Evolutionary conservation across 2,329 filamentous ascomycete species (phyloP).

Genomic region (Aspergillus bombycis): DNA sequence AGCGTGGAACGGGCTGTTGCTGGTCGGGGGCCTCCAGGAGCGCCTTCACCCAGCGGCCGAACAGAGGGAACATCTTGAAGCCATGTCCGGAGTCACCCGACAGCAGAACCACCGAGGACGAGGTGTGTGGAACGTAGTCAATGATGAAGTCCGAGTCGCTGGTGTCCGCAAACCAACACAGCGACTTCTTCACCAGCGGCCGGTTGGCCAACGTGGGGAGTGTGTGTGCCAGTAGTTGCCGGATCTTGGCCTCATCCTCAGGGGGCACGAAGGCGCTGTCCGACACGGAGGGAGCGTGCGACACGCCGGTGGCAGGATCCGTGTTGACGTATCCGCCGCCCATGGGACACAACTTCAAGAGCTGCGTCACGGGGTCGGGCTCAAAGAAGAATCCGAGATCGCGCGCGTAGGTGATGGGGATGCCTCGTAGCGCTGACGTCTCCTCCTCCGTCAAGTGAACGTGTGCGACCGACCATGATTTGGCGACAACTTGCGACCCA

Average conservation of each 20-base stretch:
- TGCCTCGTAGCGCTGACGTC: slow-evolving; percentile 56
- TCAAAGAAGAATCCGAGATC: slow-evolving; percentile 70
- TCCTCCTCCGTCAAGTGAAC: slow-evolving; percentile 61
- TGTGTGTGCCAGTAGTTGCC: slow-evolving; percentile 55
- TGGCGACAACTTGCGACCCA: slow-evolving; percentile 56
- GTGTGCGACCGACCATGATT: slow-evolving; percentile 63
- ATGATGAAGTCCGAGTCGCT: slow-evolving; percentile 63
- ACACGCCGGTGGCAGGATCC: slow-evolving; percentile 46
- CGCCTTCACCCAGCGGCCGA: slow-evolving; percentile 58
- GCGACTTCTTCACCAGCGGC: slow-evolving; percentile 58
- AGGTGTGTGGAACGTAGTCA: slow-evolving; percentile 58
- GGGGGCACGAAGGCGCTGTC: slow-evolving; percentile 54
- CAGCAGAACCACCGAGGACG: slow-evolving; percentile 52
- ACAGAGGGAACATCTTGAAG: slow-evolving; percentile 65
- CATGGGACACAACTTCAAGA: slow-evolving; percentile 64
- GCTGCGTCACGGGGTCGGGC: slow-evolving; percentile 60
- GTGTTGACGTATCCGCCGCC: slow-evolving; percentile 61
- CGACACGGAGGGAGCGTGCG: slow-evolving; percentile 45
- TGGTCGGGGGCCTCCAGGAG: slow-evolving; percentile 47
- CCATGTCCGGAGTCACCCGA: slow-evolving; percentile 65
- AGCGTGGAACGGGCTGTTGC: slow-evolving; percentile 49
- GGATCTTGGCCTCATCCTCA: slow-evolving; percentile 57
- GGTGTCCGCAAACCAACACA: slow-evolving; percentile 69
- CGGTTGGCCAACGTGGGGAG: slow-evolving; percentile 58
- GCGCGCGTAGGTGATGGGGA: slow-evolving; percentile 64